phyloP scores from a whole-genome alignment of 257 asterid genomes.

The Datura wrightii region DNA sequence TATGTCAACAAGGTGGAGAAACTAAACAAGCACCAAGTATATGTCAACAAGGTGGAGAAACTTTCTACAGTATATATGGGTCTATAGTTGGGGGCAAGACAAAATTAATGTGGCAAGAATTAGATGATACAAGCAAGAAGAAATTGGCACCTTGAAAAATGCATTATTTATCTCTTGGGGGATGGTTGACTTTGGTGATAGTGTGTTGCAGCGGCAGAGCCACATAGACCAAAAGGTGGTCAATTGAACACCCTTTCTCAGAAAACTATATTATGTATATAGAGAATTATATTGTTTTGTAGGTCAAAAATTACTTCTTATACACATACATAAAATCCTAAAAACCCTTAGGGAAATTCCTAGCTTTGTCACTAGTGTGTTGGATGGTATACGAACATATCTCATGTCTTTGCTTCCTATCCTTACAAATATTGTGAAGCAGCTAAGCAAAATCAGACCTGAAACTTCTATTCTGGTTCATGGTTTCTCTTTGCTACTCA shows the following conservation, averaged over 20 bases:
- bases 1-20: too few species aligned
- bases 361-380: not conserved
- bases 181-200: not conserved
- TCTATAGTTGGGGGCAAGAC: not conserved
- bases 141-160: constrained; percentile 13
- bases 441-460: not conserved
- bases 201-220: constrained; percentile 1
- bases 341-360: not conserved
- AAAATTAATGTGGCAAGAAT: not conserved
- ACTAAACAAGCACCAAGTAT: constrained; percentile 36
- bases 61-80: constrained; percentile 13
- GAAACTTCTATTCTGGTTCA: not conserved
- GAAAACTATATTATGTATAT: not conserved
- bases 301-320: not conserved
- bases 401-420: constrained; percentile 15
- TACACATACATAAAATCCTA: not conserved
- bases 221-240: not conserved
- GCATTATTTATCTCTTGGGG: not conserved
- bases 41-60: constrained; percentile 12
- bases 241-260: not conserved
- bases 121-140: not conserved
- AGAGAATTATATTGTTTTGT: not conserved
- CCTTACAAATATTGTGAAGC: not conserved
- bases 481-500: not conserved
- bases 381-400: not conserved